Base-by-base conservation (phyloP, 768 basidiomycete genomes). In the Lepiota subincarnata region DNA sequence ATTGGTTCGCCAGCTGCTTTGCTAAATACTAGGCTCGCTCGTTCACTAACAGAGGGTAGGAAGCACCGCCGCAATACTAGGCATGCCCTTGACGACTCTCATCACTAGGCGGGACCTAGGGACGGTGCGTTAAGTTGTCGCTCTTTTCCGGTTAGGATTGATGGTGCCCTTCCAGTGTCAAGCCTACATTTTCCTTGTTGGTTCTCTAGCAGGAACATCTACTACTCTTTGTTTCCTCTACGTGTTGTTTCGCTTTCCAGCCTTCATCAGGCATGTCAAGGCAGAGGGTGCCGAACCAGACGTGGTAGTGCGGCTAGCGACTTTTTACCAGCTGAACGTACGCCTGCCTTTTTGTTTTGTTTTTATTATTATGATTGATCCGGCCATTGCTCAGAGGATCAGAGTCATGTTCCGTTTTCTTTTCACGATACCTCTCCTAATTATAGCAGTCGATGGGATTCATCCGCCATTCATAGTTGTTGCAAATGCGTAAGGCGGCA, bases 301-400 rank as follows among this genome's bases (percentile, higher is more conserved):
- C 31, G 84, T 92, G 6, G 84, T 92, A 45, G 76, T 89, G 13
- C 75, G 89, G 41, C 75, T 92, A 2, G 70, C 81, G 20, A 88
- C 82, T 3, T 92, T 90, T 63, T 88, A 85, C 64, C 78, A 87
- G 53, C 71, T 92, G 11, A 92, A 92, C 63, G 90, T 91, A 56
- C 56, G 89, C 62, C 4, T 4, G 43, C 61, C 31, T 8, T 42
- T 31, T 38, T n/a, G 26, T 37, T 18, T 0, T 42, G 7, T 41
- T 43, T 18, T n/a, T 42, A 18, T 14, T 22, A n/a, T 37, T 43
- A 35, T 46, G 31, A 52, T 50, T 52, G 47, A 59, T 12, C 19
- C 16, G 52, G 16, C 53, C 54, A 16, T 40, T 53, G 35, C 55
- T 28, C 43, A 91, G 89, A 72, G 80, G 55, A 78, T 82, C 26